Percentiles rank a stretch among this genome's conserved stretches.
phyloP scores from a whole-genome alignment of 2,329 filamentous ascomycete genomes.

The Fusarium sp. region DNA sequence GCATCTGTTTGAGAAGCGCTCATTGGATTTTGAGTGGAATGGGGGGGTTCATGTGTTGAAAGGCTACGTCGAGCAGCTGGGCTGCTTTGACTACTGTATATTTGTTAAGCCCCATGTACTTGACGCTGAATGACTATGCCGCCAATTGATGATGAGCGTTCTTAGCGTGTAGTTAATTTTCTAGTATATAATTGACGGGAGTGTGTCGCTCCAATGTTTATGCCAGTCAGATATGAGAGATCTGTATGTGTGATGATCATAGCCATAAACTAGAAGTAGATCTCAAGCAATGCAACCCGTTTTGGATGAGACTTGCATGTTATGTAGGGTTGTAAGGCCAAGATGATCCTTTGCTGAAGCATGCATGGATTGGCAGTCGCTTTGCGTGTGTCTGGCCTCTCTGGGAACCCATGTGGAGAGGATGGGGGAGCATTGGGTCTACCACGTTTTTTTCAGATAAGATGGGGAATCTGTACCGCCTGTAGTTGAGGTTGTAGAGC shows the following conservation, averaged over 20 bases:
- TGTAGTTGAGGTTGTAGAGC: neutral
- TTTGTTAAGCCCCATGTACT: neutral
- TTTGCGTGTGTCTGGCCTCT: neutral
- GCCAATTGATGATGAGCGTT: neutral
- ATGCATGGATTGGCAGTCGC: too few species aligned
- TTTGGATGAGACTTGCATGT: neutral
- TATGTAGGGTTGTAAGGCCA: neutral
- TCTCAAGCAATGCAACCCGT: too few species aligned
- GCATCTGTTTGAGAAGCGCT: too few species aligned
- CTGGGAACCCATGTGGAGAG: neutral
- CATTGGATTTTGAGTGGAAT: neutral
- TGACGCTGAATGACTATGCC: neutral
- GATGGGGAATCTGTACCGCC: neutral
- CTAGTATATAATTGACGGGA: conserved; percentile 34
- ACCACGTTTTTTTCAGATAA: neutral
- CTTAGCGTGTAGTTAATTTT: conserved; percentile 19
- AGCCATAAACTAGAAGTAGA: too few species aligned
- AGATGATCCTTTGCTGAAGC: too few species aligned
- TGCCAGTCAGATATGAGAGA: neutral
- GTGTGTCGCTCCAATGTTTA: neutral
- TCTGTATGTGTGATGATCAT: too few species aligned
- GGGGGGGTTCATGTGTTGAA: neutral
- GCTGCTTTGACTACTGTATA: conserved; percentile 16
- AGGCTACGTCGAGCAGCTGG: conserved; percentile 22
- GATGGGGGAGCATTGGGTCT: neutral